phyloP scores from a whole-genome alignment of 2,329 filamentous ascomycete species.

The Penicillium oxalicum region DNA sequence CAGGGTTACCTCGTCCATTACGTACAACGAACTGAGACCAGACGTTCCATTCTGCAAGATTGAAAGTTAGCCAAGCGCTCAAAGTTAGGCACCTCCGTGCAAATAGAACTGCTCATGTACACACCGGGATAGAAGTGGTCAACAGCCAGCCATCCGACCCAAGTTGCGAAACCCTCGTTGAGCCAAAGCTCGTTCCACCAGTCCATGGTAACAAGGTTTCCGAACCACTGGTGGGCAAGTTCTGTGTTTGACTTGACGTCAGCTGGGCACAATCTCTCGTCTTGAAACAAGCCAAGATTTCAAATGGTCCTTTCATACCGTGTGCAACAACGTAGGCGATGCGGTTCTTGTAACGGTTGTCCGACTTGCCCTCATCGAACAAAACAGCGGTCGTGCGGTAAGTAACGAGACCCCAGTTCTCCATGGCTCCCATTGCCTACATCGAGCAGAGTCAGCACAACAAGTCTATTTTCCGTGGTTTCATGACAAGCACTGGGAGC shows the following conservation, averaged over 20 bases:
- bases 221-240: conserved; percentile 93
- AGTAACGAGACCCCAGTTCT: conserved; percentile 95
- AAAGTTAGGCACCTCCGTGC: neutral
- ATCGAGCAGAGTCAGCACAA: conserved; percentile 35
- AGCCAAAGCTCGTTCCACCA: conserved; percentile 95
- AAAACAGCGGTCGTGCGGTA: conserved; percentile 92
- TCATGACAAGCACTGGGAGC: conserved; percentile 14
- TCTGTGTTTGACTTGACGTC: conserved; percentile 44
- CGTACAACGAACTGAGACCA: conserved; percentile 91
- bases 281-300: neutral
- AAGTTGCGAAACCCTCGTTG: conserved; percentile 95
- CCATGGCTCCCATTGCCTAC: conserved; percentile 66
- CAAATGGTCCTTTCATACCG: conserved; percentile 31
- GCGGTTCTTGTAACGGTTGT: conserved; percentile 83
- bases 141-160: conserved; percentile 92
- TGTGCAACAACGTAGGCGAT: conserved; percentile 98
- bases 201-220: conserved; percentile 92
- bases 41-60: conserved; percentile 73
- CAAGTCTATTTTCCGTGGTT: neutral
- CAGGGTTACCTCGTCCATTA: conserved; percentile 49
- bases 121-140: conserved; percentile 78
- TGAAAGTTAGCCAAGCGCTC: conserved; percentile 17
- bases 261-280: neutral
- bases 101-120: conserved; percentile 4
- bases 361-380: conserved; percentile 90